Evolutionary conservation across 164 flowering plant species (phyloP).

Genomic region (Nymphaea colorata): DNA sequence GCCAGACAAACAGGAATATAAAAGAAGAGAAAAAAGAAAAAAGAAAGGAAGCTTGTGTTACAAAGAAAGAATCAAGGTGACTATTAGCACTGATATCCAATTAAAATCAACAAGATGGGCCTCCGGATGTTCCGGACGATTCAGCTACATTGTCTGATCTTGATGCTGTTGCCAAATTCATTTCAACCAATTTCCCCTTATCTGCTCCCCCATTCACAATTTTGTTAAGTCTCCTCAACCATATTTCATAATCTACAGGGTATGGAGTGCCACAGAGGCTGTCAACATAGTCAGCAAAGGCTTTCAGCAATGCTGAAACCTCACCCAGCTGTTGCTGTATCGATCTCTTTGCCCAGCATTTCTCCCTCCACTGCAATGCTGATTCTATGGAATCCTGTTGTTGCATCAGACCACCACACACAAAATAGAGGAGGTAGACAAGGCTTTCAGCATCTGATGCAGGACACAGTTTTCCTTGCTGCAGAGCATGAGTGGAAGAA

Average conservation of each 20-base stretch:
- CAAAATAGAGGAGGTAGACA: slow-evolving; percentile 50
- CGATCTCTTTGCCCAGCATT: slow-evolving; percentile 50
- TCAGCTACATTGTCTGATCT: slow-evolving; percentile 38
- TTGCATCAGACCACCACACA: slow-evolving; percentile 48
- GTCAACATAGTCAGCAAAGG: slow-evolving; percentile 82
- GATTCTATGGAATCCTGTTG: slow-evolving; percentile 73
- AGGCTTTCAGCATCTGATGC: slow-evolving; percentile 84
- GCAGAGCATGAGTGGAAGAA: slow-evolving; percentile 76
- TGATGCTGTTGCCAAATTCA: slow-evolving; percentile 13
- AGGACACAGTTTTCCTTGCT: slow-evolving; percentile 71
- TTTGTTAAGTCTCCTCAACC: slow-evolving; percentile 56
- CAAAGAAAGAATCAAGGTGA: not conserved
- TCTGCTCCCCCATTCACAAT: slow-evolving; percentile 38
- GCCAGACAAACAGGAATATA: not conserved
- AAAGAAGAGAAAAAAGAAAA: not conserved
- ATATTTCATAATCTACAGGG: slow-evolving; percentile 62
- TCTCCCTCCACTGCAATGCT: slow-evolving; percentile 77
- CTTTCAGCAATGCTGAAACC: slow-evolving; percentile 68
- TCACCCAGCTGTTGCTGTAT: slow-evolving; percentile 77
- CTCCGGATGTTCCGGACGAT: slow-evolving; percentile 36
- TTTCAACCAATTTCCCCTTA: slow-evolving; percentile 38
- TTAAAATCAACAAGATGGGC: not conserved
- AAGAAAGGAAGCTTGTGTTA: not conserved
- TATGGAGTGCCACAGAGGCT: slow-evolving; percentile 84
- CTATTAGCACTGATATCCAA: not conserved